Evolutionary conservation across 148 eudicot species (phyloP).

Genomic region (Rhododendron mucronatum): DNA sequence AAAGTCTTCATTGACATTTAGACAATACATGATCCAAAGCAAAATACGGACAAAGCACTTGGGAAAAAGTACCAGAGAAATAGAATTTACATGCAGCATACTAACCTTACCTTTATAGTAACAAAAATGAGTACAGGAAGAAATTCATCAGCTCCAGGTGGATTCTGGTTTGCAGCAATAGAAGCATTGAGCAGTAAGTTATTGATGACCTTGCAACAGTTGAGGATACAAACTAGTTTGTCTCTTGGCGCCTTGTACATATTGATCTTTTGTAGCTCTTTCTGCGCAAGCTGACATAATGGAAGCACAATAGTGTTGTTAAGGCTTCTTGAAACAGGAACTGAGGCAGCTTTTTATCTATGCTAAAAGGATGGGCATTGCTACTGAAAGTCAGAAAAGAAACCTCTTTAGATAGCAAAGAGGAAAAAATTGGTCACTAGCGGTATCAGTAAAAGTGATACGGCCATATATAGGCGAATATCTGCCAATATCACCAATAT

Average conservation of each 20-base stretch:
- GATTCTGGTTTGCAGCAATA: constrained; percentile 58
- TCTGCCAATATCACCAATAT: not conserved
- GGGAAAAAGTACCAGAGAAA: not conserved
- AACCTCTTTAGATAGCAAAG: not conserved
- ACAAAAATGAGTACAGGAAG: constrained; percentile 93
- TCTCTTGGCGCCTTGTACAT: constrained; percentile 97
- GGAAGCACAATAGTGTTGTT: constrained; percentile 1
- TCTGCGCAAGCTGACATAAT: constrained; percentile 76
- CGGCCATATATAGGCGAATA: not conserved
- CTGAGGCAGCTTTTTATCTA: constrained; percentile 2
- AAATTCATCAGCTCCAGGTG: constrained; percentile 97
- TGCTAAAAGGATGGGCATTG: not conserved
- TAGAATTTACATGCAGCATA: not conserved
- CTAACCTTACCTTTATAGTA: constrained; percentile 66
- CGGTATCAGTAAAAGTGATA: not conserved
- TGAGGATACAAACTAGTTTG: constrained; percentile 87
- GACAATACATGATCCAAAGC: not conserved
- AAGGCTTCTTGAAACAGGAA: not conserved
- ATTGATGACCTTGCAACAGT: constrained; percentile 89
- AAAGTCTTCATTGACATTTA: not conserved
- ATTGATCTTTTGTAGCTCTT: constrained; percentile 91
- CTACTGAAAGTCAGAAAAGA: not conserved
- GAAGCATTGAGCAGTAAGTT: constrained; percentile 88
- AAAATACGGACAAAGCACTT: not conserved
- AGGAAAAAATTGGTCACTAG: not conserved